Conservation (phyloP, 75 land plant genomes). For the Azolla pinnata region DNA sequence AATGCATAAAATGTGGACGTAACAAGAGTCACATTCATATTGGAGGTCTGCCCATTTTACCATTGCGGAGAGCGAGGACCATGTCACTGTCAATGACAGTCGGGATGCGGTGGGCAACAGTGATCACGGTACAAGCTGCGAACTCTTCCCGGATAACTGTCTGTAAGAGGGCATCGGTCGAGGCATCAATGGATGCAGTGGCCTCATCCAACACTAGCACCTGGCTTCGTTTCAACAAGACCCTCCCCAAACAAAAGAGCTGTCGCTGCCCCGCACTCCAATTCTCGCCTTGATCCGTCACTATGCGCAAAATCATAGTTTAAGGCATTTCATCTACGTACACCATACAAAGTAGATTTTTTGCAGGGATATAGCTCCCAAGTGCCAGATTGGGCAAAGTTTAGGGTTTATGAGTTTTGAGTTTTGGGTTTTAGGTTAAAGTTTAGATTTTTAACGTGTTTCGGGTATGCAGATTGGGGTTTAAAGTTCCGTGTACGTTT, state of each 20-base stretch:
- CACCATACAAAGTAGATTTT: too few species aligned
- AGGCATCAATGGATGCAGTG: slow-evolving; percentile 78
- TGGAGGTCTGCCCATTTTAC: slow-evolving; percentile 34
- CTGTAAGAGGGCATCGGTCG: slow-evolving; percentile 65
- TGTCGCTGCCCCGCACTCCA: slow-evolving; percentile 95
- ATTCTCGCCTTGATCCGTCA: slow-evolving; percentile 60
- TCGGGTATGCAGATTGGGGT: too few species aligned
- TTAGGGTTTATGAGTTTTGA: neutral
- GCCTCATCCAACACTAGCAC: slow-evolving; percentile 84
- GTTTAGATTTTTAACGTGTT: neutral
- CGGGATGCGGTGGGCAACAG: slow-evolving; percentile 83
- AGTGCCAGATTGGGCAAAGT: neutral
- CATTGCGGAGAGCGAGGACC: slow-evolving; percentile 67
- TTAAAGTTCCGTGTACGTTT: too few species aligned
- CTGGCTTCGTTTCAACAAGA: slow-evolving; percentile 47
- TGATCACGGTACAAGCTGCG: slow-evolving; percentile 55
- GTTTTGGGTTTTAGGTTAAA: neutral
- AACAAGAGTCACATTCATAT: too few species aligned
- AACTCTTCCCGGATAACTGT: slow-evolving; percentile 61
- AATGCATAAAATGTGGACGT: too few species aligned
- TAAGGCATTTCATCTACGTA: too few species aligned
- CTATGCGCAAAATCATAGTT: too few species aligned
- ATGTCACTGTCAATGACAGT: slow-evolving; percentile 78
- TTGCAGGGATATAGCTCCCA: neutral
- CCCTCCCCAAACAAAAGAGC: slow-evolving; percentile 78